Percentiles rank a stretch among this genome's conserved stretches.
These are phyloP conservation scores for Ceratocystis lukuohia DNA, from an alignment of 2,329 filamentous ascomycete genomes.

Conservation along the genomic window DNA sequence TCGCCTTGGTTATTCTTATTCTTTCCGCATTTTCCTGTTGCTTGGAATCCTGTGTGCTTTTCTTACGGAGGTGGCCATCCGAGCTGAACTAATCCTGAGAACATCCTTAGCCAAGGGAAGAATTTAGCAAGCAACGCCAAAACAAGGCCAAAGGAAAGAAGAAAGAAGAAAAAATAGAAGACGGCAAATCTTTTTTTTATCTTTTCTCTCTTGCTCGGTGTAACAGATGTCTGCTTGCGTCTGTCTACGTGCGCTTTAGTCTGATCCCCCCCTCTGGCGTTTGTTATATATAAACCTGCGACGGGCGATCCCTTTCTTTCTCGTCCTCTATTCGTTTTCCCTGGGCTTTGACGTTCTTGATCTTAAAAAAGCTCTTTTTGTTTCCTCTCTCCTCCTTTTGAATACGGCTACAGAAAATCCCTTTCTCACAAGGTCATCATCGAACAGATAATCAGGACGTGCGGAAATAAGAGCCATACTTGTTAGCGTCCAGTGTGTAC, in stretches of 20 bases:
- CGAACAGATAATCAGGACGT: background rate
- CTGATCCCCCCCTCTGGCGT: background rate
- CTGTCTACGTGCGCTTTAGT: background rate
- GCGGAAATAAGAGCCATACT: background rate
- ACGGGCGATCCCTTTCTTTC: background rate
- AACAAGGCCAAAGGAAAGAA: background rate
- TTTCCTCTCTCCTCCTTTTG: background rate
- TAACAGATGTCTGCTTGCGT: background rate
- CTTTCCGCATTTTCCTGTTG: background rate
- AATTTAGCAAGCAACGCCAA: background rate
- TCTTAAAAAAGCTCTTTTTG: background rate
- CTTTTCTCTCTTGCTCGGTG: background rate
- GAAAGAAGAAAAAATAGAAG: no score
- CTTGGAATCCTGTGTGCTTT: constrained; percentile 1
- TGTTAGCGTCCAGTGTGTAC: background rate
- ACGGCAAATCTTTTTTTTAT: background rate
- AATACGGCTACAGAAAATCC: background rate
- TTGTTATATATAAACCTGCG: background rate
- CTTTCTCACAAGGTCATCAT: background rate
- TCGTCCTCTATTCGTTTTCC: background rate
- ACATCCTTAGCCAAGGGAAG: constrained; percentile 4
- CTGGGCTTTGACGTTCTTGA: background rate
- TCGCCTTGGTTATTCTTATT: background rate
- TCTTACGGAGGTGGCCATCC: constrained; percentile 1
- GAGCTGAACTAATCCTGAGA: constrained; percentile 7